Percentiles rank a stretch among this genome's conserved stretches.
phyloP scores from a whole-genome alignment of 768 basidiomycete genomes.

The Fomitopsis serialis region DNA sequence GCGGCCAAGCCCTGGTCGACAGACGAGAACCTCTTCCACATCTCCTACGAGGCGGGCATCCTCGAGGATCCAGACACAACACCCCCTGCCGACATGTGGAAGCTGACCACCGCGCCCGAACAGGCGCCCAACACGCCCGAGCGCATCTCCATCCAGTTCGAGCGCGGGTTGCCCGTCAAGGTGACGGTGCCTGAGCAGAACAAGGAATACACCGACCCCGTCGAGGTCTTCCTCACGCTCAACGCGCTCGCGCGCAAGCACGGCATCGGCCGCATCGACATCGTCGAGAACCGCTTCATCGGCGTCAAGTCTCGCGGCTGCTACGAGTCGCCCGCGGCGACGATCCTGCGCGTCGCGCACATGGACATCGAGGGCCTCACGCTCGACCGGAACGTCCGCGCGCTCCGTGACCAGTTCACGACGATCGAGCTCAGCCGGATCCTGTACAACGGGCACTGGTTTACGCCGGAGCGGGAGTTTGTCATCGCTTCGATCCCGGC shows the following conservation, averaged over 20 bases:
- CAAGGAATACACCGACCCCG: slow-evolving; percentile 80
- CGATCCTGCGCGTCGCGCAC: slow-evolving; percentile 92
- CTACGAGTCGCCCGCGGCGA: slow-evolving; percentile 96
- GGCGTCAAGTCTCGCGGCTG: slow-evolving; percentile 99
- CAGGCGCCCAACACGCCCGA: slow-evolving; percentile 77
- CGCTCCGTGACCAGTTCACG: slow-evolving; percentile 90
- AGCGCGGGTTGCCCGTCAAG: slow-evolving; percentile 80
- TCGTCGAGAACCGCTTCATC: slow-evolving; percentile 99
- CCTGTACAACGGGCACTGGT: slow-evolving; percentile 98
- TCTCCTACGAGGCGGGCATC: slow-evolving; percentile 99
- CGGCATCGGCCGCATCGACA: slow-evolving; percentile 95
- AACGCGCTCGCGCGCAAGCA: slow-evolving; percentile 93
- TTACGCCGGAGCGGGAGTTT: slow-evolving; percentile 99
- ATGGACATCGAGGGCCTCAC: slow-evolving; percentile 96
- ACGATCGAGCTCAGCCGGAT: slow-evolving; percentile 87
- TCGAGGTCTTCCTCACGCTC: slow-evolving; percentile 89
- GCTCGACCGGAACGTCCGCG: slow-evolving; percentile 95
- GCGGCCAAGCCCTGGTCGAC: slow-evolving; percentile 98
- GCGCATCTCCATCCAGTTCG: slow-evolving; percentile 80
- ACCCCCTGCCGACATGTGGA: slow-evolving; percentile 98
- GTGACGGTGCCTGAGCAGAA: slow-evolving; percentile 52
- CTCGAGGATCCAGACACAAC: slow-evolving; percentile 95
- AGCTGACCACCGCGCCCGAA: slow-evolving; percentile 82
- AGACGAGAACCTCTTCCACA: slow-evolving; percentile 99
- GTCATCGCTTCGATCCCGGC: slow-evolving; percentile 85